Evolutionary conservation across 345 rosid species (phyloP).

Genomic region (Sapria himalayana): DNA sequence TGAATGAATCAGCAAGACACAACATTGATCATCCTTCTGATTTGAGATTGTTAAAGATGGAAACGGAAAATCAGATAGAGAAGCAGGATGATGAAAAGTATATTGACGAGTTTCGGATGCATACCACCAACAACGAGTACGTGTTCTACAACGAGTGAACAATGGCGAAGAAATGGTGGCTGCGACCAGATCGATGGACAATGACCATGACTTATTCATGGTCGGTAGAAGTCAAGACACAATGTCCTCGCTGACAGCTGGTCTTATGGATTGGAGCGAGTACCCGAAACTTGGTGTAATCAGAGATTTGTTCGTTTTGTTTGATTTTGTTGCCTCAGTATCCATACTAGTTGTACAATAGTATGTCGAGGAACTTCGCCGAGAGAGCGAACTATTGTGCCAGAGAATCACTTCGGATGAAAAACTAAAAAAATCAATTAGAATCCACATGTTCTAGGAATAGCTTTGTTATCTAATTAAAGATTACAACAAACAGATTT

Average conservation of each 20-base stretch:
- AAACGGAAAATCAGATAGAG: constrained; percentile 16
- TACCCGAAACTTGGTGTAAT: constrained; percentile 94
- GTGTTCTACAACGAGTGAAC: constrained; percentile 29
- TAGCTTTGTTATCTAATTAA: too few relatives aligned
- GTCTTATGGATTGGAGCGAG: constrained; percentile 97
- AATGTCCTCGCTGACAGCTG: constrained; percentile 52
- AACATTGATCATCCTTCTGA: constrained; percentile 2
- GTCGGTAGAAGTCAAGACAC: constrained; percentile 84
- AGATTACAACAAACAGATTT: too few relatives aligned
- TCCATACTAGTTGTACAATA: constrained; percentile 88
- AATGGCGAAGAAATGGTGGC: constrained; percentile 82
- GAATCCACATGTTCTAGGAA: too few relatives aligned
- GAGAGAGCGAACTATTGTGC: too few relatives aligned
- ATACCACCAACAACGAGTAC: constrained; percentile 21
- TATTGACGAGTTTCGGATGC: constrained; percentile 29
- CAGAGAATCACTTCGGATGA: too few relatives aligned
- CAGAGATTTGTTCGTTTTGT: constrained; percentile 79
- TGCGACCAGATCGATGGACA: constrained; percentile 47
- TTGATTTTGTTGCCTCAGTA: constrained; percentile 60
- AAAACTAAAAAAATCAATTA: too few relatives aligned
- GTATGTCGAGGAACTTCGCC: constrained; percentile 24
- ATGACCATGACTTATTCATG: constrained; percentile 49
- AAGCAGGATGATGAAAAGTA: constrained; percentile 36
- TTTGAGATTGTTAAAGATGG: constrained; percentile 8
- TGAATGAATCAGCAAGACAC: constrained; percentile 3